phyloP scores from a whole-genome alignment of 371 early-diverging fungal genomes.

The Mortierella sp. region DNA sequence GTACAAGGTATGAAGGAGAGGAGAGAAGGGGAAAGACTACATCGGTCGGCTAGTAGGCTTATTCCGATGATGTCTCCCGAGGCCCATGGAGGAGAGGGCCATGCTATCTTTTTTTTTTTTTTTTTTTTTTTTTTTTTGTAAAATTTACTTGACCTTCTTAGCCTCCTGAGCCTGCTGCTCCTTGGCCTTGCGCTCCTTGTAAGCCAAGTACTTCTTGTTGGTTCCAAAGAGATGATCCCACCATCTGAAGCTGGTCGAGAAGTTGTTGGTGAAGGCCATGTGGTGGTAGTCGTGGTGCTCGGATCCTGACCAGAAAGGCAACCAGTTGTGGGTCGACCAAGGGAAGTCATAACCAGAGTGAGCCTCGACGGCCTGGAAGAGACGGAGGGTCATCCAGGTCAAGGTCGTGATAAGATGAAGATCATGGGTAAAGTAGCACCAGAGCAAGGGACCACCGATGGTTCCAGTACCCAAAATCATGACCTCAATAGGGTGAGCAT shows the following conservation, averaged over 20 bases:
- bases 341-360: conserved; percentile 97
- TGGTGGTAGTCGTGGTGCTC: conserved; percentile 92
- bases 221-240: conserved; percentile 88
- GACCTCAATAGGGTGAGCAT: conserved; percentile 87
- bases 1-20: too few relatives aligned
- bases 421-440: conserved; percentile 63
- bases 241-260: conserved; percentile 83
- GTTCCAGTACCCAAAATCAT: conserved; percentile 81
- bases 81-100: too few relatives aligned
- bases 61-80: too few relatives aligned
- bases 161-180: conserved; percentile 34
- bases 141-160: conserved; percentile 23
- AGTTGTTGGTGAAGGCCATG: conserved; percentile 84
- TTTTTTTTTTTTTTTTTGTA: too few relatives aligned
- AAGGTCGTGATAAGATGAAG: conserved; percentile 85
- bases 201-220: conserved; percentile 79
- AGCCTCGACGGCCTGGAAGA: conserved; percentile 89
- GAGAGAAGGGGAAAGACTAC: too few relatives aligned
- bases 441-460: conserved; percentile 78
- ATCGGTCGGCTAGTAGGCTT: too few relatives aligned
- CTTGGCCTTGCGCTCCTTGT: conserved; percentile 50
- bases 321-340: conserved; percentile 80
- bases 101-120: neutral
- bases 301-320: conserved; percentile 86
- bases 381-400: conserved; percentile 80